Percentiles rank a stretch among this genome's conserved stretches.
phyloP scores from a whole-genome alignment of 2,329 filamentous ascomycete genomes.

The Fusarium mundagurra region DNA sequence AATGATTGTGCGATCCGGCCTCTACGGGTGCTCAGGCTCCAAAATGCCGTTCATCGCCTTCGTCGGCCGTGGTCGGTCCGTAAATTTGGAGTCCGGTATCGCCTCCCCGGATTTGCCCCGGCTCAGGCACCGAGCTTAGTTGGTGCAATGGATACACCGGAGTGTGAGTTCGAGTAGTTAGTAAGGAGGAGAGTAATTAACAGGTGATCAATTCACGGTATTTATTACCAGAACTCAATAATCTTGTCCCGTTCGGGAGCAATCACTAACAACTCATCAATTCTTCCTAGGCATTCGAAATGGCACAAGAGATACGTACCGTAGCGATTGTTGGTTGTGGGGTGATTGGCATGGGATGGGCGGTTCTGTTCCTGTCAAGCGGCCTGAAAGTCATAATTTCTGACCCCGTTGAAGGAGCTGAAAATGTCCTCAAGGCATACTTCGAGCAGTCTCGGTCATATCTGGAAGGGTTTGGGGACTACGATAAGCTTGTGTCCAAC shows the following conservation, averaged over 20 bases:
- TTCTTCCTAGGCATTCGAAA: background rate
- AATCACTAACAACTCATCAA: too few relatives aligned
- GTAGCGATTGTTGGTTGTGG: background rate
- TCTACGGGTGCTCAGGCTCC: background rate
- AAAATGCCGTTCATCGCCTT: background rate
- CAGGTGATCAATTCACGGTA: accelerated
- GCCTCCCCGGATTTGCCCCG: background rate
- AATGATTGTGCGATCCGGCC: accelerated
- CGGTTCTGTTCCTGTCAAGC: background rate
- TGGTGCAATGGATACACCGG: background rate
- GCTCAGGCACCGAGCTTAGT: accelerated
- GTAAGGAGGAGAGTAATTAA: accelerated
- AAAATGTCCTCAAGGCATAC: background rate
- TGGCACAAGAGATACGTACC: background rate
- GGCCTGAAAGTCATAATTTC: background rate
- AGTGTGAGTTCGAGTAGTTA: too few relatives aligned
- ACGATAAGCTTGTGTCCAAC: background rate
- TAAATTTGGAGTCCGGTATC: background rate
- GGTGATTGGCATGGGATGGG: background rate
- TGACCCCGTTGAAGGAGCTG: background rate
- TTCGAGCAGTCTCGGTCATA: background rate
- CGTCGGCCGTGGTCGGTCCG: background rate
- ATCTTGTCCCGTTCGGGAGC: background rate
- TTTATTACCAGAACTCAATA: background rate
- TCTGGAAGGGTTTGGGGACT: background rate